Percentiles rank a stretch among this genome's conserved stretches.
Conservation (phyloP, 192 early-diverging fungal genomes). For the Podochytrium sp. region DNA sequence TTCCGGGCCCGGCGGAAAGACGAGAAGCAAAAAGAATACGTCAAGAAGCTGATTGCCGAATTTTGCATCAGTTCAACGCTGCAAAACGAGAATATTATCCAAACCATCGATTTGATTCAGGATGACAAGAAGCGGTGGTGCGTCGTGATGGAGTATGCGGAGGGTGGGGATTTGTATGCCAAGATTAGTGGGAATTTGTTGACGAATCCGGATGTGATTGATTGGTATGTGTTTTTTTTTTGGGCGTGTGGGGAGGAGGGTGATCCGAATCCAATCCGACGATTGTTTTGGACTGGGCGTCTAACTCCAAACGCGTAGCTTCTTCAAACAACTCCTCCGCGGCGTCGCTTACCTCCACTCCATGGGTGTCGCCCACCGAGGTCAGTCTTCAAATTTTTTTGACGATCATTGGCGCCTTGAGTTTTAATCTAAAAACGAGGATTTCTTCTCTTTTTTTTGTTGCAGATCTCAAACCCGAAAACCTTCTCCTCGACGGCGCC, state of each 20-base stretch:
- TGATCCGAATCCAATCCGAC: no score
- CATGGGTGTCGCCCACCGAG: slow-evolving; percentile 89
- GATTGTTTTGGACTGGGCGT: no score
- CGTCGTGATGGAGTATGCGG: slow-evolving; percentile 90
- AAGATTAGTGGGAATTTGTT: slow-evolving; percentile 23
- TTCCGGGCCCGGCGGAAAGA: slow-evolving; percentile 4
- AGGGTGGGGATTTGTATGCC: slow-evolving; percentile 82
- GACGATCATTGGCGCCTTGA: slow-evolving; percentile 66
- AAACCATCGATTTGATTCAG: slow-evolving; percentile 91
- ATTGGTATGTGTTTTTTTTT: slow-evolving; percentile 54
- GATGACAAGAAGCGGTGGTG: slow-evolving; percentile 72
- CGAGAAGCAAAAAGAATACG: slow-evolving; percentile 78
- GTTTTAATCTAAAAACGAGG: no score
- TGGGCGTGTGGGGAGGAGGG: not conserved
- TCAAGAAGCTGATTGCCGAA: slow-evolving; percentile 93
- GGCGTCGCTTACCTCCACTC: slow-evolving; percentile 87
- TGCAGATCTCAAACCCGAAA: slow-evolving; percentile 91
- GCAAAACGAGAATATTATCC: slow-evolving; percentile 86
- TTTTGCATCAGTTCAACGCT: slow-evolving; percentile 93
- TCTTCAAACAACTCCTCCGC: slow-evolving; percentile 85
- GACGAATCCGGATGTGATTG: slow-evolving; percentile 3
- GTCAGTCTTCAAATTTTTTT: no score
- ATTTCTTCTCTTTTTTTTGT: no score
- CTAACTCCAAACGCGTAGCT: slow-evolving; percentile 56
- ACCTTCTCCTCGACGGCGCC: slow-evolving; percentile 72